A percentile compares a stretch with the other conserved stretches of the same genome.
Conservation (phyloP, 2,329 filamentous ascomycete genomes). For the Exophiala aquamarina region DNA sequence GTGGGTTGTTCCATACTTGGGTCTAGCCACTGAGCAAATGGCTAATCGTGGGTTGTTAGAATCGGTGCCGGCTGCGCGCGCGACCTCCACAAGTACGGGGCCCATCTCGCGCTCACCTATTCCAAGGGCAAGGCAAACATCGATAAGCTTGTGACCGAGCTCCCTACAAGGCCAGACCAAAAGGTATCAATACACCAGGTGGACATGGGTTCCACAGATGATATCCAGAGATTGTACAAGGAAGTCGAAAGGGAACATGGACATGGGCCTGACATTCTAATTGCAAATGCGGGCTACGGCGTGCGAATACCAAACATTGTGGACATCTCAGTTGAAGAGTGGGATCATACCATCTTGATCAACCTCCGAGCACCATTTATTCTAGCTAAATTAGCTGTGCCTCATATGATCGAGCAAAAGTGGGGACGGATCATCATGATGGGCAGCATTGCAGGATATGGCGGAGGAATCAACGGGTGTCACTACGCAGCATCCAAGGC, state of each 20-base stretch:
- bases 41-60: conserved; percentile 36
- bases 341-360: conserved; percentile 62
- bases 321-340: conserved; percentile 64
- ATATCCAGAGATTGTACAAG: conserved; percentile 55
- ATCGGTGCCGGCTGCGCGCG: conserved; percentile 61
- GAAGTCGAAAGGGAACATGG: conserved; percentile 56
- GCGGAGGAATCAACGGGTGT: conserved; percentile 65
- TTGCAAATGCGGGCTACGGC: conserved; percentile 67
- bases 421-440: conserved; percentile 68
- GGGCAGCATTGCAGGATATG: conserved; percentile 62
- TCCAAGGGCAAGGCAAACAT: conserved; percentile 52
- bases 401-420: conserved; percentile 58
- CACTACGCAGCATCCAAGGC: conserved; percentile 57
- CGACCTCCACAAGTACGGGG: conserved; percentile 53
- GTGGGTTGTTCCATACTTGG: conserved; percentile 37
- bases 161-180: conserved; percentile 32
- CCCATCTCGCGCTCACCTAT: conserved; percentile 61
- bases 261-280: conserved; percentile 60
- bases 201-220: conserved; percentile 56
- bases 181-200: conserved; percentile 57
- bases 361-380: conserved; percentile 65
- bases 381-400: conserved; percentile 59
- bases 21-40: not conserved
- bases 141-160: conserved; percentile 43
- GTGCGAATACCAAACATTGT: conserved; percentile 57